These are phyloP conservation scores for Firmiana major DNA, from an alignment of 345 rosid species.

Conservation along the genomic window DNA sequence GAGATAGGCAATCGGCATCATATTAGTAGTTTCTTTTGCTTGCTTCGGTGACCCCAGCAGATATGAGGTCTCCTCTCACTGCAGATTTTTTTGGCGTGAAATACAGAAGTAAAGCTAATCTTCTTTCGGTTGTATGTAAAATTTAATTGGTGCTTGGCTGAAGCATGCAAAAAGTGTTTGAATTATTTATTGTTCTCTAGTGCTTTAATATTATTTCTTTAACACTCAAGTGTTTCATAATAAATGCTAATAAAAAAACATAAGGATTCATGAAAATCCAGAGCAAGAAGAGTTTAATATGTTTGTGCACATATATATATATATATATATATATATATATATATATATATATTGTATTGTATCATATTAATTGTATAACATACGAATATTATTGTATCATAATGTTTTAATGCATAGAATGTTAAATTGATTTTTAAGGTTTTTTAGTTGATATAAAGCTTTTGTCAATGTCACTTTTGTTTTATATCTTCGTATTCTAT, in stretches of 20 bases:
- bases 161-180: neutral
- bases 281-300: neutral
- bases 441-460: too few relatives aligned
- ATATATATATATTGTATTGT: too few relatives aligned
- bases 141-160: neutral
- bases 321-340: too few relatives aligned
- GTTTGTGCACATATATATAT: too few relatives aligned
- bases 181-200: neutral
- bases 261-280: neutral
- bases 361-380: too few relatives aligned
- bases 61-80: neutral
- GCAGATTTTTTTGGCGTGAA: neutral
- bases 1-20: neutral
- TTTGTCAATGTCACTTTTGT: too few relatives aligned
- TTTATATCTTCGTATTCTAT: too few relatives aligned
- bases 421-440: too few relatives aligned
- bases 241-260: too few relatives aligned
- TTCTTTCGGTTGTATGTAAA: conserved; percentile 2
- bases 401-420: too few relatives aligned
- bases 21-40: neutral
- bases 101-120: neutral
- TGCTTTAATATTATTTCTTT: neutral
- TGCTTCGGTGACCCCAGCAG: neutral
- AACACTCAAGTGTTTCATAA: neutral
- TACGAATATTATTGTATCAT: too few relatives aligned